Evolutionary conservation across 345 rosid species (phyloP).

Genomic region (Punica granatum): DNA sequence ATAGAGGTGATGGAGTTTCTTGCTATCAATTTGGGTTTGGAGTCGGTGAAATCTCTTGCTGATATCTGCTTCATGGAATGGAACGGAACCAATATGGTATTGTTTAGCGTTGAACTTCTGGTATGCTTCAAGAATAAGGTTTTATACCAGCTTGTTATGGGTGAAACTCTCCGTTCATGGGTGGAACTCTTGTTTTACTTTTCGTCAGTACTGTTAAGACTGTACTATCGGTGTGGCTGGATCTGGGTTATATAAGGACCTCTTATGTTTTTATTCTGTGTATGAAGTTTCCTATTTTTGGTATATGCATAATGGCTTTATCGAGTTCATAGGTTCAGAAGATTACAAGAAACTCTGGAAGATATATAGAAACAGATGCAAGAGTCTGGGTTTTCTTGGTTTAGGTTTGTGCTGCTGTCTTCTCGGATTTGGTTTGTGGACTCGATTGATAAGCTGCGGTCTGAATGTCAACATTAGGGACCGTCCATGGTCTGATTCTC

Average conservation of each 20-base stretch:
- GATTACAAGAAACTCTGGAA: background rate
- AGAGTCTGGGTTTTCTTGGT: background rate
- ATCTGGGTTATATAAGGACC: background rate
- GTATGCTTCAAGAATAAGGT: background rate
- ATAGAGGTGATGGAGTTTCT: background rate
- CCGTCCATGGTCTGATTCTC: conserved; percentile 1
- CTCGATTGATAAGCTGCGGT: background rate
- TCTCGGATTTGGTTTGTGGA: no score
- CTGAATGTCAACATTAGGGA: background rate
- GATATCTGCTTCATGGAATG: background rate
- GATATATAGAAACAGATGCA: background rate
- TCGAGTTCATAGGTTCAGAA: background rate
- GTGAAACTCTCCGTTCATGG: background rate
- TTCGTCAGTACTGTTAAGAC: background rate
- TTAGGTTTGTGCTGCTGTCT: no score
- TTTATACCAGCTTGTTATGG: conserved; percentile 2
- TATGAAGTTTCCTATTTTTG: background rate
- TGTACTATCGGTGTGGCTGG: background rate
- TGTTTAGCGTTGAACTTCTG: background rate
- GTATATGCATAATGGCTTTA: background rate
- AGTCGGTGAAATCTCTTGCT: background rate
- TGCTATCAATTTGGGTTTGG: background rate
- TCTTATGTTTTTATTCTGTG: background rate
- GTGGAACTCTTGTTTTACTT: background rate
- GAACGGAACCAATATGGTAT: background rate